These are phyloP conservation scores for Asterella californica DNA, from an alignment of 225 moss, liverwort and hornwort species.

Conservation along the genomic window DNA sequence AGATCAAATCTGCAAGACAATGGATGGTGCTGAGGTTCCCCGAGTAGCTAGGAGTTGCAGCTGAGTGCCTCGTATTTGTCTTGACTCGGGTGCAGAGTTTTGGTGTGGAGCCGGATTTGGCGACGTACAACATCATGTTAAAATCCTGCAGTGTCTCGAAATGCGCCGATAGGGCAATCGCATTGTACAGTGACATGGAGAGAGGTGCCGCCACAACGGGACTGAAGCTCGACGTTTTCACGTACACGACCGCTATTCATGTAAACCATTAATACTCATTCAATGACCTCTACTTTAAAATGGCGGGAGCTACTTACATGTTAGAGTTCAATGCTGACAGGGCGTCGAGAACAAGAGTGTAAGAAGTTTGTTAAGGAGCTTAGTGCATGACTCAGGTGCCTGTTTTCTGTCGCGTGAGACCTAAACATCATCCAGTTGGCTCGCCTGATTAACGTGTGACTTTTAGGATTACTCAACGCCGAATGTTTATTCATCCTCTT, in stretches of 20 bases:
- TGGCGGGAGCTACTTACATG: not conserved
- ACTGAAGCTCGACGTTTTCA: slow-evolving; percentile 43
- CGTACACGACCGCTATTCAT: slow-evolving; percentile 45
- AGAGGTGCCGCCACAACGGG: slow-evolving; percentile 22
- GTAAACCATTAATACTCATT: slow-evolving; percentile 7
- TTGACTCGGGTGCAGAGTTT: slow-evolving; percentile 19
- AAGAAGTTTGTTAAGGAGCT: not conserved
- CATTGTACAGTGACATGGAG: slow-evolving; percentile 37
- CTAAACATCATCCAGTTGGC: not conserved
- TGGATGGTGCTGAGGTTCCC: not conserved
- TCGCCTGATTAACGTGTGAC: not conserved
- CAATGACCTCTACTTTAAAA: too few relatives aligned
- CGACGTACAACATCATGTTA: slow-evolving; percentile 44
- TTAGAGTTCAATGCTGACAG: not conserved
- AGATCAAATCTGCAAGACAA: not conserved
- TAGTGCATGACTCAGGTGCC: not conserved
- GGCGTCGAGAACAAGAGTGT: not conserved
- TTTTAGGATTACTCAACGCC: not conserved
- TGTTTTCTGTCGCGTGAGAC: not conserved
- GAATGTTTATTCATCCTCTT: not conserved
- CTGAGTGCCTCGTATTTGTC: not conserved
- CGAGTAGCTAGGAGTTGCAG: not conserved
- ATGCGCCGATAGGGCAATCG: slow-evolving; percentile 34
- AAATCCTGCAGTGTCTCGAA: slow-evolving; percentile 46
- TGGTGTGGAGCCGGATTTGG: slow-evolving; percentile 38